Conservation (phyloP, 2,329 filamentous ascomycete species). For the Clonostachys byssicola region DNA sequence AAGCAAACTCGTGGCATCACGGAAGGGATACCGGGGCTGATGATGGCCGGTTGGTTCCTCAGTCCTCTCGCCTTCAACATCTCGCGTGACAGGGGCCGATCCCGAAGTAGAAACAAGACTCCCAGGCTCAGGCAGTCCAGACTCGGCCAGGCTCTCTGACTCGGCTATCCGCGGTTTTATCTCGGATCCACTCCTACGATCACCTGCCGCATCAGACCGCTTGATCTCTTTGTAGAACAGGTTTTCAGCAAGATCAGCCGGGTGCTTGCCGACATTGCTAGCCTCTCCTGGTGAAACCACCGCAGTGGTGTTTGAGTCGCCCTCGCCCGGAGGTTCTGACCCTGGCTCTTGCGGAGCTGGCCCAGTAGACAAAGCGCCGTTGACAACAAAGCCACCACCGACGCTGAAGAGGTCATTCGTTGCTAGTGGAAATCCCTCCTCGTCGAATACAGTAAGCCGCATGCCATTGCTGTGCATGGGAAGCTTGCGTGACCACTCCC, state of each 20-base stretch:
- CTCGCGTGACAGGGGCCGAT: slow-evolving; percentile 2
- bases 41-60: slow-evolving; percentile 9
- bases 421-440: slow-evolving; percentile 38
- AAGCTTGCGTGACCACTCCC: slow-evolving; percentile 48
- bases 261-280: slow-evolving; percentile 20
- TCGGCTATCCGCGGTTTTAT: slow-evolving; percentile 18
- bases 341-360: slow-evolving; percentile 11
- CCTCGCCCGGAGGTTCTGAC: slow-evolving; percentile 4
- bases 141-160: too few relatives aligned
- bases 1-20: slow-evolving; percentile 38
- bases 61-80: slow-evolving; percentile 7
- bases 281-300: slow-evolving; percentile 11
- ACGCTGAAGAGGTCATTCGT: slow-evolving; percentile 48
- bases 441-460: slow-evolving; percentile 44
- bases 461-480: slow-evolving; percentile 47
- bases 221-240: slow-evolving; percentile 47
- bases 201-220: slow-evolving; percentile 37
- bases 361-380: slow-evolving; percentile 39
- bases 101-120: background rate
- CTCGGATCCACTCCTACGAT: slow-evolving; percentile 37
- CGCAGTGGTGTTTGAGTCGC: background rate
- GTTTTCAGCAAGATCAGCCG: slow-evolving; percentile 44
- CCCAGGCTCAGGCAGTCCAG: background rate
- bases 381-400: slow-evolving; percentile 47
- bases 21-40: slow-evolving; percentile 40